Conservation (phyloP, 352 stramenopile species). For the Blastocystis sp. region DNA sequence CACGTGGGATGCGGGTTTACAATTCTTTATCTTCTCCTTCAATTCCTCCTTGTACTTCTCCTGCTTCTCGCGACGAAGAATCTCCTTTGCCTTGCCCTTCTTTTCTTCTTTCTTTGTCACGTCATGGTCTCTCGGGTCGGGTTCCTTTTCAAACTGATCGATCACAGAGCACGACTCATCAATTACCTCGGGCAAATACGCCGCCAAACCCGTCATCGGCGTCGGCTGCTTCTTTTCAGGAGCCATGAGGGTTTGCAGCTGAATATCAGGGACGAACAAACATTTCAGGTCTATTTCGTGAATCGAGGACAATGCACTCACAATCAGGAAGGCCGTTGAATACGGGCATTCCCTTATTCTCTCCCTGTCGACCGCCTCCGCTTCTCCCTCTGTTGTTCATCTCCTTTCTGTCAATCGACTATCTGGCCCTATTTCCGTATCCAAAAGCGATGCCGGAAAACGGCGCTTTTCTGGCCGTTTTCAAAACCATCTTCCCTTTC, state of each 20-base stretch:
- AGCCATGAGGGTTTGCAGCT: conserved; percentile 12
- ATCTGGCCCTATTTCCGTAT: not conserved
- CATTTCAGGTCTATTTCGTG: conserved; percentile 50
- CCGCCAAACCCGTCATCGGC: conserved; percentile 49
- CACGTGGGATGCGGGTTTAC: conserved; percentile 68
- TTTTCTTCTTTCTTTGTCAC: not conserved
- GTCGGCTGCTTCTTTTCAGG: conserved; percentile 26
- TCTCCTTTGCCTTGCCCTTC: not conserved
- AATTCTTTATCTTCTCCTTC: conserved; percentile 76
- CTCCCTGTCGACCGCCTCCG: not conserved
- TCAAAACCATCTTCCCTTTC: not conserved
- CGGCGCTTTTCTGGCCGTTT: not conserved
- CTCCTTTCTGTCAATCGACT: not conserved
- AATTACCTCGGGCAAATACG: conserved; percentile 22
- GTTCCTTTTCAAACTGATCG: conserved; percentile 28
- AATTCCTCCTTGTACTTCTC: conserved; percentile 77
- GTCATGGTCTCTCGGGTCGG: not conserved
- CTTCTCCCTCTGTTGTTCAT: conserved; percentile 44
- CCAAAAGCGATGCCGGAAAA: not conserved
- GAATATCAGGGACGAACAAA: conserved; percentile 63
- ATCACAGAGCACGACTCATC: not conserved
- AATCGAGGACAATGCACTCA: not conserved
- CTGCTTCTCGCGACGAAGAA: conserved; percentile 72
- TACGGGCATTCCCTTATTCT: conserved; percentile 16
- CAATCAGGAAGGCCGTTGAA: conserved; percentile 53